phyloP scores from a whole-genome alignment of 2,329 filamentous ascomycete genomes.

The Arthroderma sp. region DNA sequence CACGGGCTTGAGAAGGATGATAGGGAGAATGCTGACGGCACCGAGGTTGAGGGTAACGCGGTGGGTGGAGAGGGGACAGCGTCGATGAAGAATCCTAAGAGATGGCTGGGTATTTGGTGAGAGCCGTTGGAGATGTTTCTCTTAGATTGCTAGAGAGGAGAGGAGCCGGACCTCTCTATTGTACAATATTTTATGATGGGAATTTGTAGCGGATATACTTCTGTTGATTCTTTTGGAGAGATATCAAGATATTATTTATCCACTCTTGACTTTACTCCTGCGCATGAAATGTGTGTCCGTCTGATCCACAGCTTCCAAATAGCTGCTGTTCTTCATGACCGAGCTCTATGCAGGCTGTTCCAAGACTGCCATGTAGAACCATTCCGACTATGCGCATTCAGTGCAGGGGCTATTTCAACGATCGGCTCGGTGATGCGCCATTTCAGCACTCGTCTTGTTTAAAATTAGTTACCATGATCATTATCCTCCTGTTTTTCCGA shows the following conservation, averaged over 20 bases:
- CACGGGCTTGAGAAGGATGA: conserved; percentile 58
- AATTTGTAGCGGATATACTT: conserved; percentile 10
- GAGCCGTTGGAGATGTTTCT: not conserved
- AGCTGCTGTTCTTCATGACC: not conserved
- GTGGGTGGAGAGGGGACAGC: conserved; percentile 21
- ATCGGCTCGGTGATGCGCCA: not conserved
- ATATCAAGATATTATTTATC: not conserved
- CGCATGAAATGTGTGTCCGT: not conserved
- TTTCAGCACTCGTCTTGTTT: not conserved
- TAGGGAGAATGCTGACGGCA: conserved; percentile 23
- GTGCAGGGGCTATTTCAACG: not conserved
- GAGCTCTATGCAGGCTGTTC: not conserved
- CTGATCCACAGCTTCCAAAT: not conserved
- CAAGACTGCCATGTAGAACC: not conserved
- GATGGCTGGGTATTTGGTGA: conserved; percentile 74
- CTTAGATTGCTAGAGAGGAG: not conserved
- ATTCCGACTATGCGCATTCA: not conserved
- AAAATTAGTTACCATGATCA: not conserved
- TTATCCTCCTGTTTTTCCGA: not conserved
- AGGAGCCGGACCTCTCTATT: not conserved
- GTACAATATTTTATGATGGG: not conserved
- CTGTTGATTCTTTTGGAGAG: conserved; percentile 9
- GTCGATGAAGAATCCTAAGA: conserved; percentile 50
- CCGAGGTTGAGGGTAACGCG: not conserved
- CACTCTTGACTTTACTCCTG: not conserved